Evolutionary conservation across 257 asterid genomes (phyloP).

Genomic region (Asclepias syriaca): DNA sequence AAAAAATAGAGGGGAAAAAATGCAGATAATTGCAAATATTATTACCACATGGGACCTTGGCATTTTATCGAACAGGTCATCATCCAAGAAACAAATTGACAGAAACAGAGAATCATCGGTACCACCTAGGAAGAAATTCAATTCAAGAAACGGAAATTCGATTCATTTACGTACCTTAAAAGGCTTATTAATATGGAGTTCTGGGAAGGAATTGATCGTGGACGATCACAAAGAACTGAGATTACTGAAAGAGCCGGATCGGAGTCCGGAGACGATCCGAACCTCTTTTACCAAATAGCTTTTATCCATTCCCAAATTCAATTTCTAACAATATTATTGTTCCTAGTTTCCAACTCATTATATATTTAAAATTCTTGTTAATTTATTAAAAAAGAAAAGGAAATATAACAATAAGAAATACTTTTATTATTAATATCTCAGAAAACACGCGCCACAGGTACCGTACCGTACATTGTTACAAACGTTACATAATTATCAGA

Average conservation of each 20-base stretch:
- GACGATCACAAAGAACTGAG: neutral
- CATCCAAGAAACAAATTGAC: neutral
- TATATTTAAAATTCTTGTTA: too few species aligned
- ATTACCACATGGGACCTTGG: neutral
- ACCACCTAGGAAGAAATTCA: neutral
- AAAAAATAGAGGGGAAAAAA: neutral
- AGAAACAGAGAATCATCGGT: too few species aligned
- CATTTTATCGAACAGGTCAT: constrained; percentile 8
- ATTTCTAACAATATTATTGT: too few species aligned
- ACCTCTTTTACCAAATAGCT: neutral
- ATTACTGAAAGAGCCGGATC: neutral
- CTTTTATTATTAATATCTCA: too few species aligned
- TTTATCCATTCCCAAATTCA: too few species aligned
- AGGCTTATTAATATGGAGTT: neutral
- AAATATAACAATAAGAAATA: too few species aligned
- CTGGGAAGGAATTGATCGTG: neutral
- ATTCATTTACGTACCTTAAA: neutral
- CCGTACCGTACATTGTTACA: neutral
- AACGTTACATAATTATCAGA: neutral
- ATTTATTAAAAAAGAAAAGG: too few species aligned
- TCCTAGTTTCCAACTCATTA: too few species aligned
- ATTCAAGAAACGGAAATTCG: neutral
- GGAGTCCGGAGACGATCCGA: neutral
- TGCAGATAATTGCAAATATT: neutral
- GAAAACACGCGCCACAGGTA: neutral